Evolutionary conservation across 768 basidiomycete species (phyloP).

Genomic region (Mycena pura): DNA sequence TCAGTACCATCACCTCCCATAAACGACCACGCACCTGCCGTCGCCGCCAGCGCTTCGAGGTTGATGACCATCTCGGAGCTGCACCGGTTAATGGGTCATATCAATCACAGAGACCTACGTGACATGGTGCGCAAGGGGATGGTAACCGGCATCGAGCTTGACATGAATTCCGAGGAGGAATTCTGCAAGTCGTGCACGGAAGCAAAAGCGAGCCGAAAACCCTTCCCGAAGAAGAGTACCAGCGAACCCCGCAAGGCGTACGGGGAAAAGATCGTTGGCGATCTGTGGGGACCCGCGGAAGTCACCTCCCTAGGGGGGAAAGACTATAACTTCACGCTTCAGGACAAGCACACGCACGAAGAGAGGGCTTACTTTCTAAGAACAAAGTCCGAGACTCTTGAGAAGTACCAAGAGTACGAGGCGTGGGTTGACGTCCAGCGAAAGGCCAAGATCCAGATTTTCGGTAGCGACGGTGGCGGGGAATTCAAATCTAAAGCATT

Average conservation of each 20-base stretch:
- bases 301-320: slow-evolving; percentile 20
- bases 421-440: slow-evolving; percentile 36
- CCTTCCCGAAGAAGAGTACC: slow-evolving; percentile 25
- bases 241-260: slow-evolving; percentile 6
- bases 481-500: slow-evolving; percentile 39
- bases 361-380: slow-evolving; percentile 21
- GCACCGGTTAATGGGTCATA: slow-evolving; percentile 44
- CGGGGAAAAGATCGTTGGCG: slow-evolving; percentile 21
- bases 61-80: slow-evolving; percentile 36
- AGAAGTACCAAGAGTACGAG: slow-evolving; percentile 33
- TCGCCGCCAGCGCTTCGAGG: slow-evolving; percentile 18
- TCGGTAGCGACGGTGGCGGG: slow-evolving; percentile 39
- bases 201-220: slow-evolving; percentile 27
- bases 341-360: slow-evolving; percentile 26
- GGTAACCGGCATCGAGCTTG: slow-evolving; percentile 40
- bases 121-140: slow-evolving; percentile 35
- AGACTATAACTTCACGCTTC: background rate
- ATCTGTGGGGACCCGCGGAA: slow-evolving; percentile 24
- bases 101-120: slow-evolving; percentile 34
- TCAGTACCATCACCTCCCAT: background rate
- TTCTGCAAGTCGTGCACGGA: slow-evolving; percentile 35
- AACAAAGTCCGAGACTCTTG: slow-evolving; percentile 29
- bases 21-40: background rate
- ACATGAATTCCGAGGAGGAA: slow-evolving; percentile 28
- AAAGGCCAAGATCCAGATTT: slow-evolving; percentile 29